Evolutionary conservation across 1,284 basidiomycete genomes (phyloP).

Genomic region (Inonotus obliquus): DNA sequence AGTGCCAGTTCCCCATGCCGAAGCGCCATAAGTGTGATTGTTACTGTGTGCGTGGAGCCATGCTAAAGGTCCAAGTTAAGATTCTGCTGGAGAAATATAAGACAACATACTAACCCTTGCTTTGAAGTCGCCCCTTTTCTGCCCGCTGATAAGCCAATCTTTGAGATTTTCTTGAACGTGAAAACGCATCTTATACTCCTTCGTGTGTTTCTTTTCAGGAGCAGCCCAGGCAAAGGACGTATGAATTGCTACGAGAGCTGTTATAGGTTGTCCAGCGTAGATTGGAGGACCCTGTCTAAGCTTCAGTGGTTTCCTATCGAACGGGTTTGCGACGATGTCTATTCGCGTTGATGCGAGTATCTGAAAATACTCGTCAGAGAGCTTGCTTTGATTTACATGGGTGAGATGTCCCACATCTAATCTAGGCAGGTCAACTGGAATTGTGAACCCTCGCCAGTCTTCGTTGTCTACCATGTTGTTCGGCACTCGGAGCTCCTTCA

Average conservation of each 20-base stretch:
- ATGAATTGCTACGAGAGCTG: constrained; percentile 55
- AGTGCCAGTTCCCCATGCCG: constrained; percentile 71
- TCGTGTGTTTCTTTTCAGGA: constrained; percentile 36
- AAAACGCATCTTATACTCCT: constrained; percentile 58
- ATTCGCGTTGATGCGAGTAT: constrained; percentile 68
- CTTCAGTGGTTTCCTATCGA: constrained; percentile 23
- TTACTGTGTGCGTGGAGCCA: constrained; percentile 46
- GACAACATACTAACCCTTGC: constrained; percentile 46
- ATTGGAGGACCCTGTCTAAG: constrained; percentile 31
- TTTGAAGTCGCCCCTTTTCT: constrained; percentile 71
- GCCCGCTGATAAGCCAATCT: constrained; percentile 81
- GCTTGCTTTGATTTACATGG: background rate
- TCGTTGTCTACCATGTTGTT: constrained; percentile 27
- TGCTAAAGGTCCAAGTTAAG: constrained; percentile 38
- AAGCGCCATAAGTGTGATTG: constrained; percentile 71
- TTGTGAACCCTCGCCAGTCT: constrained; percentile 64
- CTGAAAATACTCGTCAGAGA: constrained; percentile 33
- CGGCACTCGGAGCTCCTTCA: constrained; percentile 19
- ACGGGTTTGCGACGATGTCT: constrained; percentile 38
- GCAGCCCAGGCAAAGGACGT: constrained; percentile 74
- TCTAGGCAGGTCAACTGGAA: constrained; percentile 78
- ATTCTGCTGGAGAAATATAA: background rate
- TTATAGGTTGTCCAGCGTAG: constrained; percentile 78
- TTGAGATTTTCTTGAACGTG: constrained; percentile 70
- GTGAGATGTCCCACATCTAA: constrained; percentile 55